Evolutionary conservation across 768 basidiomycete genomes (phyloP), one percentile per base, ranked within the genome.

Genomic region (Tephrocybe sp.): DNA sequence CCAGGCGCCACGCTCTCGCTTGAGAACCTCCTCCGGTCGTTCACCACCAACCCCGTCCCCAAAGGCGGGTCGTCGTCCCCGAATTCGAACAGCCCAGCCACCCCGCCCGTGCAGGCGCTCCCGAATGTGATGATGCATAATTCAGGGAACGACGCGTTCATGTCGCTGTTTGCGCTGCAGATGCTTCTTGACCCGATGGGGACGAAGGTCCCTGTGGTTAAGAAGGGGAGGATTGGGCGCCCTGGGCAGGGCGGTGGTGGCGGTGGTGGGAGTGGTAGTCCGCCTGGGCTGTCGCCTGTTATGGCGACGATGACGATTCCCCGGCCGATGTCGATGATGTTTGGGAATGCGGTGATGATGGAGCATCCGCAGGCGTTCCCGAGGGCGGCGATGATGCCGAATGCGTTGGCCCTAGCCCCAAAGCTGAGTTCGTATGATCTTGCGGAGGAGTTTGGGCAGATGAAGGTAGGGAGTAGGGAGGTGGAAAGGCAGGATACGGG

Each of bases 61-160:
- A 28, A 47, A 47, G 18, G 25, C 55, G 11, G 46, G n/a, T 22
- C 55, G 7, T 27, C 52, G 12, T 22, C 53, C 18, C 46, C 51
- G 32, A 36, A 44, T n/a, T 27, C 30, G 9, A 39, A 34, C 27
- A 21, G 39, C 34, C 13, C 19, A 27, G 8, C 11, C 37, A 25
- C 15, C 26, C 31, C 12, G 2, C 61, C 64, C n/a, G 40, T 67
- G n/a, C n/a, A n/a, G 19, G 50, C 56, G 24, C 63, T 76, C 16
- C 75, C 68, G 13, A 65, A 69, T 47, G 81, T 78, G 49, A 61
- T 65, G 12, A 61, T 86, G 51, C 80, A 87, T 63, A 90, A 91
- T 59, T 71, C 89, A n/a, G 89, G 89, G 12, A 92, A 92, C 63
- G 85, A 89, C 53, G 86, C 90, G 3, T 81, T 87, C 59, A 72